Evolutionary conservation across 148 eudicot species (phyloP), one percentile per base, ranked within the genome.

Genomic region (Chenopodium suecicum): DNA sequence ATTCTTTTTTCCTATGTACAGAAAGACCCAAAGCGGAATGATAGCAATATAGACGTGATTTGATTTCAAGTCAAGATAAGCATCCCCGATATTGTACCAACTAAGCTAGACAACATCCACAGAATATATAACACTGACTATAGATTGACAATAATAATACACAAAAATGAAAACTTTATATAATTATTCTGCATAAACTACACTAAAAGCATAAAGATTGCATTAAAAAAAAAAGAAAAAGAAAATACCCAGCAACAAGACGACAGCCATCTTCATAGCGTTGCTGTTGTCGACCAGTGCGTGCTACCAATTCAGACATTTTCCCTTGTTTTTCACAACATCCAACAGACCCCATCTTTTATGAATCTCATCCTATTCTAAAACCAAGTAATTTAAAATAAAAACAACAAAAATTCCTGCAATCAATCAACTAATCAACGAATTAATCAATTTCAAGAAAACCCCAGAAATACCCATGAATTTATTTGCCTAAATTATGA

Each of bases 221-320:
- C 29, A 64, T n/a, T 50, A 77, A 32, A 47, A 56, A 66, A 34
- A 32, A 63, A 52, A 27, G 0, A 27, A 0, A 27, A 27, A 27
- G 46, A 63, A 52, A 31, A 8, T 86, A 93, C 97, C 97, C 97
- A 56, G 97, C 92, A 81, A 93, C 88, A 87, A 93, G 97, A 82
- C 97, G 97, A 77, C 87, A 89, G 74, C 97, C 97, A 82, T 86
- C 85, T 63, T 88, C 91, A 85, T 93, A 93, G 14, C 94, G 94
- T 86, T 93, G 97, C 72, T 88, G 94, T 81, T 88, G 97, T 66
- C 97, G 93, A 79, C 97, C 97, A 81, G 93, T 93, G 19, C 97
- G 91, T 48, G 97, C 97, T 65, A 93, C 97, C 91, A 93, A 90
- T 86, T 91, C 97, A 83, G 94, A 91, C 97, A 93, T 93, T 81